Percentiles rank a stretch among this genome's conserved stretches.
Evolutionary conservation across 2,329 filamentous ascomycete genomes (phyloP).

Genomic region (Chrysoporthe deuterocubensis): DNA sequence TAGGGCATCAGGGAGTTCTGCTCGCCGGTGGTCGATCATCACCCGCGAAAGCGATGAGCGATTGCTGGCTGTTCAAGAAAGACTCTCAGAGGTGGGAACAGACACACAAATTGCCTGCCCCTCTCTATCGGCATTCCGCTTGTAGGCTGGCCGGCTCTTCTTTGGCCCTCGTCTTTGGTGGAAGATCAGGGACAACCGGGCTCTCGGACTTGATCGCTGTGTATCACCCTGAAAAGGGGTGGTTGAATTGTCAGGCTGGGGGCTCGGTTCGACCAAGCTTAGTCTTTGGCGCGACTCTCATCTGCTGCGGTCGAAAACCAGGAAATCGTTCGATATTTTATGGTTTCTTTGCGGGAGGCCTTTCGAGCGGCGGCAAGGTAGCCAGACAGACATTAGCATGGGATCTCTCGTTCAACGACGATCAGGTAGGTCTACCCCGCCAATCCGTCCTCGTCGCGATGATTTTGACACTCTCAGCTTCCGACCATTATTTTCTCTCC

Average conservation of each 20-base stretch:
- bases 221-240: constrained; percentile 53
- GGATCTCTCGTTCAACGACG: constrained; percentile 52
- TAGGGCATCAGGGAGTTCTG: constrained; percentile 63
- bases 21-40: constrained; percentile 80
- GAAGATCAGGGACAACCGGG: constrained; percentile 55
- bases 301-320: constrained; percentile 29
- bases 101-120: constrained; percentile 67
- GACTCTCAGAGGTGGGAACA: constrained; percentile 62
- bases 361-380: constrained; percentile 66
- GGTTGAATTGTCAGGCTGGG: constrained; percentile 47
- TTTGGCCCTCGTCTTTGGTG: constrained; percentile 64
- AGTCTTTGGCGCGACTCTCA: constrained; percentile 50
- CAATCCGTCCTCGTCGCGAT: neutral
- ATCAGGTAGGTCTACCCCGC: constrained; percentile 42
- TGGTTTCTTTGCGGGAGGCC: constrained; percentile 75
- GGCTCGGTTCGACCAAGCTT: constrained; percentile 42
- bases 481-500: constrained; percentile 21
- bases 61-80: constrained; percentile 75
- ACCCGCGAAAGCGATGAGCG: constrained; percentile 67
- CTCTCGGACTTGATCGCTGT: constrained; percentile 59
- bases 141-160: constrained; percentile 54
- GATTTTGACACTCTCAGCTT: constrained; percentile 14
- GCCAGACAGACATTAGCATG: constrained; percentile 68
- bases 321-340: constrained; percentile 42
- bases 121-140: constrained; percentile 76